Evolutionary conservation across 305 asterid species (phyloP).

Genomic region (Solanum hybrid): DNA sequence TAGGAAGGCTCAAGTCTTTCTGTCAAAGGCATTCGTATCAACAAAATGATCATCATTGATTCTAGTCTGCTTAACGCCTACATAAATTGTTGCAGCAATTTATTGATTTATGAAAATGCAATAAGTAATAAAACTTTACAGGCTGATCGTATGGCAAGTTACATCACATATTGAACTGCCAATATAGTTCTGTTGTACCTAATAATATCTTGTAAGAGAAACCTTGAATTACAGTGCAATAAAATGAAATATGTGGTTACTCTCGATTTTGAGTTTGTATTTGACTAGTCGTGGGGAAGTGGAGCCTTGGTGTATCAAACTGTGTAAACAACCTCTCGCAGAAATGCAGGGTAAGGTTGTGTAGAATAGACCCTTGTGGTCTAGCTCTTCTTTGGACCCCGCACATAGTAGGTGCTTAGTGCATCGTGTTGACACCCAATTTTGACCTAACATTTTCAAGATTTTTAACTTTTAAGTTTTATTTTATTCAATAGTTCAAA

Average conservation of each 20-base stretch:
- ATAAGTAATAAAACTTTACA: neutral
- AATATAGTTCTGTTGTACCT: neutral
- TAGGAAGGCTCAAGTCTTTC: slow-evolving; percentile 4
- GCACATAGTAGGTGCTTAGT: neutral
- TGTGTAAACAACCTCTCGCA: neutral
- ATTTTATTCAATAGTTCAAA: too few relatives aligned
- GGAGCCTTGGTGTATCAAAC: neutral
- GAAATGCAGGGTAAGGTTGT: neutral
- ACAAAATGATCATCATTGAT: neutral
- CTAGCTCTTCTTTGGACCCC: neutral
- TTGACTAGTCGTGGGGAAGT: neutral
- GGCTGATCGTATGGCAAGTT: neutral
- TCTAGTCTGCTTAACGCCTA: neutral
- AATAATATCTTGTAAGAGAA: neutral
- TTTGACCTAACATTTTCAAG: too few relatives aligned
- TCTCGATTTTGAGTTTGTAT: neutral
- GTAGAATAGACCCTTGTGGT: neutral
- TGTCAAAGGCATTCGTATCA: slow-evolving; percentile 7
- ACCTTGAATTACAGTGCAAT: neutral
- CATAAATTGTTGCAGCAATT: neutral
- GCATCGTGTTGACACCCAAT: neutral
- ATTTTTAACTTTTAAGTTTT: too few relatives aligned
- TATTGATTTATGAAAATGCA: neutral
- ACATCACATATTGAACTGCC: neutral
- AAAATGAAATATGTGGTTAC: neutral